Base-by-base conservation (phyloP, 495 filamentous ascomycete species). In the Podospora conica region DNA sequence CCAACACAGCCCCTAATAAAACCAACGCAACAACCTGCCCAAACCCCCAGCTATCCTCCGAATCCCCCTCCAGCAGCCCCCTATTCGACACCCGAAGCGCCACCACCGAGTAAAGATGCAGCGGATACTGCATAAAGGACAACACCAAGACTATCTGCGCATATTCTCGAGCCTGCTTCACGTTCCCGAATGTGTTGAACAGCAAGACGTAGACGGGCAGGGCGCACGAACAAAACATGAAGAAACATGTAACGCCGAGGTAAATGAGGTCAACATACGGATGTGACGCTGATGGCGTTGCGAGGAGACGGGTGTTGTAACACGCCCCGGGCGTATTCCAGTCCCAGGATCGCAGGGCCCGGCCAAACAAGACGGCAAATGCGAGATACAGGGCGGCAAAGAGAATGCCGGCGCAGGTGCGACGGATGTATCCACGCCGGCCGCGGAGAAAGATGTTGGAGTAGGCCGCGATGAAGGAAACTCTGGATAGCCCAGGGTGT, bases 41-140 rank as follows among this genome's bases (percentile, higher is more conserved):
- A 63, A 63, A 63, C 9, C 61, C 61, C 61, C 61, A 63, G 1
- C 23, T 63, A 20, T 63, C 55, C 27, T 63, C 61, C 15, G 61
- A 63, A 9, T 63, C 61, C 9, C 61, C 61, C 53, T 56, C 61
- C 53, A 63, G 22, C 12, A 63, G 23, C 22, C 15, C 18, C 25
- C 55, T 5, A 20, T 57, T 63, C 12, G 61, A 63, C 9, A 56
- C 12, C 23, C 61, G 53, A 23, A 63, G 61, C 18, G 61, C 61
- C 48, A 63, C 61, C 9, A 25, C 27, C 53, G 53, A 55, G 61
- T 63, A 63, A 12, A 63, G 27, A 53, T 63, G 61, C 2, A 63
- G 23, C 31, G 61, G 61, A 55, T 63, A 63, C 53, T 63, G 61
- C 23, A 21, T 3, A 21, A 63, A 29, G 18, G 61, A 53, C 61